Evolutionary conservation across 768 basidiomycete species (phyloP).

Genomic region (Naganishia vishniacii): DNA sequence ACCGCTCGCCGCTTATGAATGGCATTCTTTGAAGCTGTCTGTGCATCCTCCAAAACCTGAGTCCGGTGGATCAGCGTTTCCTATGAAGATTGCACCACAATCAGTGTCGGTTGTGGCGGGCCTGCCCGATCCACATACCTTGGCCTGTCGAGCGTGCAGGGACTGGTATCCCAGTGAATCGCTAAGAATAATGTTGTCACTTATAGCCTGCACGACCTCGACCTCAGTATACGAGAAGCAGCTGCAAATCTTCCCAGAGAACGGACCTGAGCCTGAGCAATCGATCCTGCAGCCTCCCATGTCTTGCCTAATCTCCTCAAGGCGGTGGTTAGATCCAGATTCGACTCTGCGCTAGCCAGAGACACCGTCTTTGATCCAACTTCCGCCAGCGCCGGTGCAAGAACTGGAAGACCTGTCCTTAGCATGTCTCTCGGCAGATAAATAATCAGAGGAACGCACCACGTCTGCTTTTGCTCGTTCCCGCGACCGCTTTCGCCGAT

Average conservation of each 20-base stretch:
- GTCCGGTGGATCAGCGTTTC: conserved; percentile 78
- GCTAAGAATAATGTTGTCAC: conserved; percentile 91
- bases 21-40: conserved; percentile 82
- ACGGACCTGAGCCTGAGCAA: conserved; percentile 71
- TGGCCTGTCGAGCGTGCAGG: conserved; percentile 91
- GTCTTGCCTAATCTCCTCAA: conserved; percentile 73
- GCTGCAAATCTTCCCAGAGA: background rate
- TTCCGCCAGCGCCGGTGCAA: conserved; percentile 73
- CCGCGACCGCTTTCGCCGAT: conserved; percentile 83
- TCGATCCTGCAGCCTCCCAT: conserved; percentile 80
- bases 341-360: conserved; percentile 80
- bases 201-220: conserved; percentile 57
- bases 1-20: conserved; percentile 90
- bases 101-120: background rate
- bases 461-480: conserved; percentile 71
- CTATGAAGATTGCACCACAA: conserved; percentile 24
- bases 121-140: conserved; percentile 48
- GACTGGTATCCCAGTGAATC: conserved; percentile 95
- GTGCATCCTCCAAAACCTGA: conserved; percentile 86
- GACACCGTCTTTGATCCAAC: conserved; percentile 90
- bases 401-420: conserved; percentile 52
- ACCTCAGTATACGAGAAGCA: conserved; percentile 9
- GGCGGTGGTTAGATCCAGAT: conserved; percentile 75
- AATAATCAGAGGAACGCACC: conserved; percentile 51
- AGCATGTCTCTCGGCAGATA: conserved; percentile 2